A percentile compares a stretch with the other conserved stretches of the same genome.
Evolutionary conservation across 2,329 filamentous ascomycete genomes (phyloP).

Genomic region (Colletotrichum shisoi): DNA sequence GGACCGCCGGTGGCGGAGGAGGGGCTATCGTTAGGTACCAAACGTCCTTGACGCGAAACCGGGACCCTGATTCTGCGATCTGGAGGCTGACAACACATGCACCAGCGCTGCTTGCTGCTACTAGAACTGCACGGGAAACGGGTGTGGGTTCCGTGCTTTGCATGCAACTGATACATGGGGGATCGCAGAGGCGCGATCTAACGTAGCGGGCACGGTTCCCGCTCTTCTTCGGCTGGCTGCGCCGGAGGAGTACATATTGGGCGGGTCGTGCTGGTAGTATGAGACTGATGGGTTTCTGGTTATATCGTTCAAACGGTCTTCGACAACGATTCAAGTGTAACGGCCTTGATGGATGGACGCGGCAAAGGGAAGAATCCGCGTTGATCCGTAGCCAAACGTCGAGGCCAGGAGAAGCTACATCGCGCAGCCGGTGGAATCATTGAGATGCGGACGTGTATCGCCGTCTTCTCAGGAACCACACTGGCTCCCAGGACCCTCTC

Average conservation of each 20-base stretch:
- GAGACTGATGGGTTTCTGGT: not conserved
- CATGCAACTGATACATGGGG: conserved; percentile 32
- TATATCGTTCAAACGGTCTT: not conserved
- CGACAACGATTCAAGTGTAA: not conserved
- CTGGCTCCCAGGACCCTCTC: not conserved
- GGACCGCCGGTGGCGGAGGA: conserved; percentile 2
- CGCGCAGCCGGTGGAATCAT: conserved; percentile 5
- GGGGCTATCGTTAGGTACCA: not conserved
- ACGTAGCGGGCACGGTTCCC: conserved; percentile 30
- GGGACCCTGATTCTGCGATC: conserved; percentile 26
- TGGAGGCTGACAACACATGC: conserved; percentile 17
- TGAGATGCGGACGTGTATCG: conserved; percentile 6
- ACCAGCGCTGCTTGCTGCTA: conserved; percentile 1
- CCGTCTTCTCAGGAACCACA: not conserved
- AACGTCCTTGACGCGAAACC: conserved; percentile 24
- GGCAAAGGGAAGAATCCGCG: not conserved
- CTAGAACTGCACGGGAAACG: not conserved
- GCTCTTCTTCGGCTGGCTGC: conserved; percentile 14
- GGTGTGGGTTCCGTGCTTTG: conserved; percentile 19
- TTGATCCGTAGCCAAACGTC: not conserved
- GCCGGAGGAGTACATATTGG: conserved; percentile 18
- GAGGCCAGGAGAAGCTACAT: not conserved
- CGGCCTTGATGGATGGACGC: not conserved
- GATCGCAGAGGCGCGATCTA: conserved; percentile 25
- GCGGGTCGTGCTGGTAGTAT: conserved; percentile 14